A percentile compares a stretch with the other conserved stretches of the same genome.
These are phyloP conservation scores for Lachancea nothofagi DNA, from an alignment of 805 yeast species.

Conservation along the genomic window DNA sequence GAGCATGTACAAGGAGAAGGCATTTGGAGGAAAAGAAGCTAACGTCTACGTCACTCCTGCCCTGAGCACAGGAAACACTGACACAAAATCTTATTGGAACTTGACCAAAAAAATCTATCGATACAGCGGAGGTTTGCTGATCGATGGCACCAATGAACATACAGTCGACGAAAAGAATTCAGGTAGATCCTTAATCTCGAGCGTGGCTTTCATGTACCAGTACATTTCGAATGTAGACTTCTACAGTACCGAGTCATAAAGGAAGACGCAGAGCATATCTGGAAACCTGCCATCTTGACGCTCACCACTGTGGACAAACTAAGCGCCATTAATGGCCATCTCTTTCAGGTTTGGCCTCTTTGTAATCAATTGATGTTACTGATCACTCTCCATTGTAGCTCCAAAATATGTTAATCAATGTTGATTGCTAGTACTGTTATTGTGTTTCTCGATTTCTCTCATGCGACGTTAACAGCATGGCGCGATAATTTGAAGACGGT, in stretches of 20 bases:
- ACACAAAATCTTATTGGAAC: constrained; percentile 14
- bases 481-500: too few species aligned
- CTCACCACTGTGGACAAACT: too few species aligned
- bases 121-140: constrained; percentile 11
- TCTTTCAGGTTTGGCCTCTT: too few species aligned
- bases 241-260: constrained; percentile 8
- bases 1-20: constrained; percentile 48
- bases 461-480: too few species aligned
- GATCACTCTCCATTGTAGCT: too few species aligned
- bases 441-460: too few species aligned
- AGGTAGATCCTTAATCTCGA: constrained; percentile 11
- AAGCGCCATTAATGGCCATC: too few species aligned
- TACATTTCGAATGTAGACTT: constrained; percentile 14
- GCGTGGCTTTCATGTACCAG: constrained; percentile 16
- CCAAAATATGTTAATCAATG: too few species aligned
- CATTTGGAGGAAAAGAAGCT: constrained; percentile 6
- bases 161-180: constrained; percentile 16
- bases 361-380: too few species aligned
- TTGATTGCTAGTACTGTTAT: too few species aligned
- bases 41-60: constrained; percentile 13
- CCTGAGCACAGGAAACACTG: constrained; percentile 16
- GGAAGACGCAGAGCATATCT: background rate
- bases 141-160: constrained; percentile 11
- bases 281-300: too few species aligned
- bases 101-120: constrained; percentile 16